Percentiles rank a stretch among this genome's conserved stretches.
Conservation (phyloP, 192 early-diverging fungal genomes). For the Rhizoclosmatium sp. region DNA sequence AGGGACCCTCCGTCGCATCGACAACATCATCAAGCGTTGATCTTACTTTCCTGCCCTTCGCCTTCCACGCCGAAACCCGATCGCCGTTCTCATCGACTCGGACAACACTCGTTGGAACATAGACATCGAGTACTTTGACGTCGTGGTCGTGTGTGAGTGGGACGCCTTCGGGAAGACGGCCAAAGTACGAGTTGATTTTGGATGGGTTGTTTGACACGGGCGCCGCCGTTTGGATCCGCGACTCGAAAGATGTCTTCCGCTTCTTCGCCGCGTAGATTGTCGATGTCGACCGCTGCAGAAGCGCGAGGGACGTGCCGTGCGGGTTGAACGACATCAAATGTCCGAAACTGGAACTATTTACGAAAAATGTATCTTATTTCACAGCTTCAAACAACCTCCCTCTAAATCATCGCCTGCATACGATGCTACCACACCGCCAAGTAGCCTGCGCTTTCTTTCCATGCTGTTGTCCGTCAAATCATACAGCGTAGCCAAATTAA, state of each 20-base stretch:
- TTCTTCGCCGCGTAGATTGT: neutral
- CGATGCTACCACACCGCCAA: conserved; percentile 45
- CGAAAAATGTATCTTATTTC: neutral
- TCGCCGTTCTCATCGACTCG: neutral
- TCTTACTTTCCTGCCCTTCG: neutral
- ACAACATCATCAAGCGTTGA: neutral
- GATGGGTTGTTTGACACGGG: neutral
- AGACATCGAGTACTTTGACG: neutral
- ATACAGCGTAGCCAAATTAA: conserved; percentile 56
- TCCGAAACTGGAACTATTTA: neutral
- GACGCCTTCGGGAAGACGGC: neutral
- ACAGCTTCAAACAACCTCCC: conserved; percentile 46
- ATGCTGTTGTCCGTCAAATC: conserved; percentile 51
- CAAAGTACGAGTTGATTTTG: conserved; percentile 10
- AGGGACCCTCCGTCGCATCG: neutral
- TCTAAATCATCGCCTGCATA: conserved; percentile 55
- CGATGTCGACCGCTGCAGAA: neutral
- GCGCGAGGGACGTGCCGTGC: neutral
- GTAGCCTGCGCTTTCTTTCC: conserved; percentile 50
- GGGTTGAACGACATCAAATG: conserved; percentile 1
- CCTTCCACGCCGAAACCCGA: neutral
- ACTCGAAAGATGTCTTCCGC: neutral
- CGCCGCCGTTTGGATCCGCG: neutral
- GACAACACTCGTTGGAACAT: neutral
- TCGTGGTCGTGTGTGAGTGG: neutral